Evolutionary conservation across 495 filamentous ascomycete genomes (phyloP).

Genomic region (Penicillium steckii): DNA sequence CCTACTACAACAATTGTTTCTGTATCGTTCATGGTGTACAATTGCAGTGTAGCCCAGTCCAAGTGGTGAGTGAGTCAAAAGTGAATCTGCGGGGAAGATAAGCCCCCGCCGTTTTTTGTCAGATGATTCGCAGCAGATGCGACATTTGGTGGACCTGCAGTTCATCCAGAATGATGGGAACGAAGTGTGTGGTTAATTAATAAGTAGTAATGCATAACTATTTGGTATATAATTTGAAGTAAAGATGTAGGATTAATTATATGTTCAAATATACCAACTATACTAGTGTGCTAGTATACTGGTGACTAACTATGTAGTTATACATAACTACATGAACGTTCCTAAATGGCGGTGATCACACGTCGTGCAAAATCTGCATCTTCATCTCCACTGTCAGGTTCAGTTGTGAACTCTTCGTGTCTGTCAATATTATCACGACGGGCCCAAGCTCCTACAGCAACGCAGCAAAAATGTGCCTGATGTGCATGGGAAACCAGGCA

Average conservation of each 20-base stretch:
- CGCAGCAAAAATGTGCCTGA: slow-evolving; percentile 13
- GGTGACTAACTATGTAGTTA: not conserved
- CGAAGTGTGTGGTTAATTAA: not conserved
- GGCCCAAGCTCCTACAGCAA: slow-evolving; percentile 29
- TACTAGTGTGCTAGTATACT: too few species aligned
- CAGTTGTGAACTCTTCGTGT: slow-evolving; percentile 21
- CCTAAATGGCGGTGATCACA: slow-evolving; percentile 1
- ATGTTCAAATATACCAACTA: too few species aligned
- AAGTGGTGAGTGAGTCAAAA: not conserved
- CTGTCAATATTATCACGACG: slow-evolving; percentile 11
- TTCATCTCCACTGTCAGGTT: slow-evolving; percentile 5
- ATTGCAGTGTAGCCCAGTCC: not conserved
- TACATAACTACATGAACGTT: not conserved
- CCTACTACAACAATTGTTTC: slow-evolving; percentile 48
- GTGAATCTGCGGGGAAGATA: slow-evolving; percentile 11
- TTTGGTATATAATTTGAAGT: too few species aligned
- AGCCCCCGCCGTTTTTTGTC: slow-evolving; percentile 14
- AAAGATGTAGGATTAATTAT: too few species aligned
- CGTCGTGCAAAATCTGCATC: not conserved
- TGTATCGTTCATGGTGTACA: slow-evolving; percentile 17
- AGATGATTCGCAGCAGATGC: slow-evolving; percentile 11
- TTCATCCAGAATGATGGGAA: not conserved
- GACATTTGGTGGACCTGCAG: not conserved
- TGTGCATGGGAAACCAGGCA: slow-evolving; percentile 20
- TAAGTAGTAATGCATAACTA: too few species aligned